Base-by-base conservation (phyloP, 495 filamentous ascomycete genomes). In the Talaromyces trachyspermus region DNA sequence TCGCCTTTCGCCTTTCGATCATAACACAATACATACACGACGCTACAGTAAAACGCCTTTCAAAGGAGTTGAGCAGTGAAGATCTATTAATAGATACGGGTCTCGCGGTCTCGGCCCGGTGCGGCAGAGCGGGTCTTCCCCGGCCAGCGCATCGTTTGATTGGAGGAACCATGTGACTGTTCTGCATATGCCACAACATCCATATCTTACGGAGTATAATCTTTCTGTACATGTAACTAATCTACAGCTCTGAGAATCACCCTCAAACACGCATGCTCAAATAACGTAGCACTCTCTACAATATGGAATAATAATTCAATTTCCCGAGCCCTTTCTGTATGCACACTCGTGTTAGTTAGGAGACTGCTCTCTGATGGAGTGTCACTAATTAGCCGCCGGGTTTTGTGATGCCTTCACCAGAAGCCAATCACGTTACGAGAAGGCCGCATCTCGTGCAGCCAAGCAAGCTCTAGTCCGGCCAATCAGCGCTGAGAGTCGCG, bases 21-120 rank as follows among this genome's bases (percentile, higher is more conserved):
- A 30, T 7, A 30, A 12, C 27, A 30, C 27, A 30, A 12, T 12
- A 30, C 6, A 7, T 30, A 7, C 27, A 7, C 7, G 6, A 30
- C 27, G 12, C 27, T 7, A 7, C 12, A 30, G 6, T 12, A 30
- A 30, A 7, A 30, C 27, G 12, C 12, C 7, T 12, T 30, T 24
- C n/a, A n/a, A 12, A 40, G 0, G 10, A 40, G 3, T 3, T 6
- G 1, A 41, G 12, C n/a, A 38, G 15, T 19, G 5, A 10, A 9
- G 5, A 2, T 19, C 33, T 38, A 38, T 19, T 11, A 19, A 11
- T 38, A 38, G 35, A 37, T 37, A 19, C 35, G 9, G 4, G 12
- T 15, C 35, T 19, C 22, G 35, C 12, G 39, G 39, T 42, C 39
- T 42, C 39, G 39, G 39, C 39, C 39, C 39, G 39, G 22, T 42